Conservation (phyloP, 495 filamentous ascomycete species). For the Hyaloscypha bicolor region DNA sequence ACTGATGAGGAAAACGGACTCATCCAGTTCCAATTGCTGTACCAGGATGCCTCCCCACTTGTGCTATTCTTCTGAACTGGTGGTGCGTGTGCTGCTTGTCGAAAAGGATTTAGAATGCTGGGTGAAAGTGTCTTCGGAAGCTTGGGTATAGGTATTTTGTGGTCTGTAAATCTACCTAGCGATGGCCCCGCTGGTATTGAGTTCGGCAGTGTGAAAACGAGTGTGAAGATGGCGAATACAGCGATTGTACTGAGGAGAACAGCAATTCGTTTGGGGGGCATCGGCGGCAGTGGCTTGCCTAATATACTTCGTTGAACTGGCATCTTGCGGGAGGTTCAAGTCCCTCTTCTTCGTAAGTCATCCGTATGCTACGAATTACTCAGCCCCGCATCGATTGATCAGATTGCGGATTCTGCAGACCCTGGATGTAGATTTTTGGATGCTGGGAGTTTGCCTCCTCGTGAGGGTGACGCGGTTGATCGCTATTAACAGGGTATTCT, state of each 20-base stretch:
- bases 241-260: slow-evolving; percentile 47
- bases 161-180: slow-evolving; percentile 46
- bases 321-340: slow-evolving; percentile 38
- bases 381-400: background rate
- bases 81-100: slow-evolving; percentile 72
- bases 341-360: background rate
- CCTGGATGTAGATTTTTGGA: background rate
- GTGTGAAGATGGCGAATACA: slow-evolving; percentile 48
- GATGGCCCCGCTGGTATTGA: slow-evolving; percentile 36
- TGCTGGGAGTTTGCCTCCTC: background rate
- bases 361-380: background rate
- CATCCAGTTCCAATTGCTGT: slow-evolving; percentile 84
- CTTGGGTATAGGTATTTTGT: slow-evolving; percentile 36
- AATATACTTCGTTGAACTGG: slow-evolving; percentile 50
- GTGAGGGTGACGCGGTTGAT: background rate
- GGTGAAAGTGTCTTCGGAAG: slow-evolving; percentile 35
- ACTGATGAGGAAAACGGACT: slow-evolving; percentile 86
- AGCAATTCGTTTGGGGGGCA: slow-evolving; percentile 47
- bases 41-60: slow-evolving; percentile 80
- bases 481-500: background rate
- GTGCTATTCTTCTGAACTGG: slow-evolving; percentile 75
- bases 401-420: background rate
- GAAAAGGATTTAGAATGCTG: slow-evolving; percentile 58
- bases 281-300: slow-evolving; percentile 45
- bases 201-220: slow-evolving; percentile 38